phyloP scores from a whole-genome alignment of 1,139 yeast genomes.

The Geotrichum candidum region DNA sequence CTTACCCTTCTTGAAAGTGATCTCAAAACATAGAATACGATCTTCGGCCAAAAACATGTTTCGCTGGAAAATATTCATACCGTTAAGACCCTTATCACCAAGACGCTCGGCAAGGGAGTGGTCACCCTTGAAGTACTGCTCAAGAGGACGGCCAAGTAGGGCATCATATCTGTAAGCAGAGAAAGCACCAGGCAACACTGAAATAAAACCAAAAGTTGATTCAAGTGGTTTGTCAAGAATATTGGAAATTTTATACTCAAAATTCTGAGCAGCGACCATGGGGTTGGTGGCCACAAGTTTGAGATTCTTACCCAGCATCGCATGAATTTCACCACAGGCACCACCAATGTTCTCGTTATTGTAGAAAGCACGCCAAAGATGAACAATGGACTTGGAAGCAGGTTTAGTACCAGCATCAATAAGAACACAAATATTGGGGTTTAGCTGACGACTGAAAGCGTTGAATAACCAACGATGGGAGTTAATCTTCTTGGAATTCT shows the following conservation, averaged over 20 bases:
- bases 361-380: conserved; percentile 86
- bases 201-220: conserved; percentile 79
- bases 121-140: conserved; percentile 90
- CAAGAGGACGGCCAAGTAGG: conserved; percentile 72
- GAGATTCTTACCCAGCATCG: conserved; percentile 78
- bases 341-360: conserved; percentile 85
- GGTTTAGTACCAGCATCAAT: conserved; percentile 97
- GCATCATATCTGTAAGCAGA: conserved; percentile 85
- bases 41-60: conserved; percentile 96
- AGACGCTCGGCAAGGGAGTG: conserved; percentile 44
- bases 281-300: conserved; percentile 54
- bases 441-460: conserved; percentile 79
- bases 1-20: conserved; percentile 70
- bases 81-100: conserved; percentile 44
- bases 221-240: conserved; percentile 88
- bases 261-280: conserved; percentile 84
- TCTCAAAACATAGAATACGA: conserved; percentile 88
- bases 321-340: conserved; percentile 89
- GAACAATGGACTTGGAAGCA: conserved; percentile 68
- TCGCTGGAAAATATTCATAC: conserved; percentile 70
- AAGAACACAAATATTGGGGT: conserved; percentile 79
- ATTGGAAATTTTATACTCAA: conserved; percentile 88
- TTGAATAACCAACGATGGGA: conserved; percentile 98
- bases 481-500: conserved; percentile 86
- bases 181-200: conserved; percentile 90